Percentiles rank a stretch among this genome's conserved stretches.
These are phyloP conservation scores for Tanacetum coccineum DNA, from an alignment of 129 eudicot species.

Conservation along the genomic window DNA sequence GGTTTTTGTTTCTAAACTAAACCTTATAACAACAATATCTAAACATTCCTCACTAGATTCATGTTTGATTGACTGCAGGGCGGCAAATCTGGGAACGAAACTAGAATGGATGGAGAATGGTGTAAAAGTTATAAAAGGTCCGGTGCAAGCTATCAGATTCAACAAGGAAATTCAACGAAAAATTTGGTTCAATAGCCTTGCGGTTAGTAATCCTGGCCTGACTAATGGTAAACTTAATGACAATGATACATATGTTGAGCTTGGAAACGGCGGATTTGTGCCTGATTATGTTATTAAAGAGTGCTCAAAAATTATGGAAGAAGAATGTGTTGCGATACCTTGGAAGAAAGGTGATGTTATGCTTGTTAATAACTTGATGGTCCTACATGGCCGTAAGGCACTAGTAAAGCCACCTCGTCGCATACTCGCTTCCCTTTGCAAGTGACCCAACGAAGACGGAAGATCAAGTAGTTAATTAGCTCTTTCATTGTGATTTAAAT, in stretches of 20 bases:
- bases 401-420: constrained; percentile 25
- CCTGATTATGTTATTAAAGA: constrained; percentile 12
- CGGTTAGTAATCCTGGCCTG: constrained; percentile 24
- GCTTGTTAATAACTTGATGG: constrained; percentile 18
- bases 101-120: constrained; percentile 12
- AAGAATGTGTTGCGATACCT: constrained; percentile 26
- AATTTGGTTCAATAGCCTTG: constrained; percentile 30
- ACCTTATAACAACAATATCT: no score
- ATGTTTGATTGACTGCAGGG: background rate
- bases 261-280: constrained; percentile 20
- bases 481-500: no score
- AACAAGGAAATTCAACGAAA: background rate
- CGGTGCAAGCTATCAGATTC: constrained; percentile 7
- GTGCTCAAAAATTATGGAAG: constrained; percentile 15
- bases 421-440: constrained; percentile 30
- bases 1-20: background rate
- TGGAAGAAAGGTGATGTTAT: constrained; percentile 33
- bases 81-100: constrained; percentile 10
- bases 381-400: constrained; percentile 15
- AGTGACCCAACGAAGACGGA: constrained; percentile 8
- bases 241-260: background rate
- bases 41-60: no score
- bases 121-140: constrained; percentile 14
- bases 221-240: constrained; percentile 9
- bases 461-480: no score